These are phyloP conservation scores for Hypoxylon sp. DNA, from an alignment of 2,329 filamentous ascomycete genomes.

Conservation along the genomic window DNA sequence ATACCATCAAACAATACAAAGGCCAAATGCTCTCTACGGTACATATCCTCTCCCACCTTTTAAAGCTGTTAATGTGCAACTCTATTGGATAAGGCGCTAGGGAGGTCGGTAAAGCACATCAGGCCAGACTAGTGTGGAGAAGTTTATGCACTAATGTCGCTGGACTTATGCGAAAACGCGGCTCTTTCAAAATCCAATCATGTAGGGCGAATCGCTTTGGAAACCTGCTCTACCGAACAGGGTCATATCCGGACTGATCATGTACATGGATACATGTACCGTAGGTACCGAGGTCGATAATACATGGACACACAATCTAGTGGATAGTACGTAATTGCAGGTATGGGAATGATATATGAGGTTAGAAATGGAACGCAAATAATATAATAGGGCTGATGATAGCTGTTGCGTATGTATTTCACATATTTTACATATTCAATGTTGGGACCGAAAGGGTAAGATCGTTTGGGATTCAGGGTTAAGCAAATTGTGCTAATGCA, in stretches of 20 bases:
- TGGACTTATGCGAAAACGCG: constrained; percentile 41
- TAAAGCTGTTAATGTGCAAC: neutral
- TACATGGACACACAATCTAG: neutral
- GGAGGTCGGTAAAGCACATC: constrained; percentile 18
- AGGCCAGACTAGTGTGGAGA: constrained; percentile 29
- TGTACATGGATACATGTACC: neutral
- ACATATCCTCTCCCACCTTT: too few relatives aligned
- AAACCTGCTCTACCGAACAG: constrained; percentile 10
- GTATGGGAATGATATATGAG: constrained; percentile 15
- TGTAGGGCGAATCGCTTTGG: constrained; percentile 31
- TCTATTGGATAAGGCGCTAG: neutral
- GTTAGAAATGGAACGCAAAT: constrained; percentile 23
- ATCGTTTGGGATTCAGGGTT: constrained; percentile 26
- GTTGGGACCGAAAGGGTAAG: constrained; percentile 10
- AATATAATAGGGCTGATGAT: constrained; percentile 13
- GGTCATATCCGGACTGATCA: neutral
- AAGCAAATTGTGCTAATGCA: constrained; percentile 43
- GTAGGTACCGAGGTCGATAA: neutral
- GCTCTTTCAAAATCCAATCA: constrained; percentile 40
- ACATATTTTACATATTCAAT: constrained; percentile 3
- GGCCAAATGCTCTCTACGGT: neutral
- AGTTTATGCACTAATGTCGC: constrained; percentile 41
- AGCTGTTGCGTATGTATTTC: constrained; percentile 2
- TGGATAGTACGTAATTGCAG: neutral
- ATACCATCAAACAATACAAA: neutral